A percentile compares a stretch with the other conserved stretches of the same genome.
Evolutionary conservation across 192 early-diverging fungal species (phyloP).

Genomic region (Bifiguratus adelaidae): DNA sequence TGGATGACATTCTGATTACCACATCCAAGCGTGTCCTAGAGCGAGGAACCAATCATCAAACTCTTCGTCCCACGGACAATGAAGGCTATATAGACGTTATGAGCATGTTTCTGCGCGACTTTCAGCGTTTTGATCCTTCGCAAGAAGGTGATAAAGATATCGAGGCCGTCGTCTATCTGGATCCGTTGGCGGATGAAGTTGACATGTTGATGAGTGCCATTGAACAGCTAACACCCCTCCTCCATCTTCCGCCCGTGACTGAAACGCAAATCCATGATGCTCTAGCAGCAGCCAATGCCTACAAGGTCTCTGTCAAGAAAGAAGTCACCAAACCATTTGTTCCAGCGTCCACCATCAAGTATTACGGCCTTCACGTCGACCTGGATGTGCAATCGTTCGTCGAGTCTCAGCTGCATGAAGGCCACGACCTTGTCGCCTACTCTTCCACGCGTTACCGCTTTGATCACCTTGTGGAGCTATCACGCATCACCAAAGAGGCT

Average conservation of each 20-base stretch:
- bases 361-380: slow-evolving; percentile 9
- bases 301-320: slow-evolving; percentile 26
- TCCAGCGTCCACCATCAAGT: no score
- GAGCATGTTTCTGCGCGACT: slow-evolving; percentile 30
- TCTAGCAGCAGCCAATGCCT: slow-evolving; percentile 27
- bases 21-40: slow-evolving; percentile 38
- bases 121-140: slow-evolving; percentile 43
- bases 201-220: slow-evolving; percentile 29
- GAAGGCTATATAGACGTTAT: slow-evolving; percentile 49
- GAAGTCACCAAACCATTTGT: slow-evolving; percentile 8
- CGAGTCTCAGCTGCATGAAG: no score
- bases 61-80: slow-evolving; percentile 54
- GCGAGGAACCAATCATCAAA: slow-evolving; percentile 77
- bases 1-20: slow-evolving; percentile 34
- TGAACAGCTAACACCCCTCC: slow-evolving; percentile 28
- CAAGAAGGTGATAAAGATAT: slow-evolving; percentile 35
- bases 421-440: background rate
- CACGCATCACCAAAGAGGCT: slow-evolving; percentile 9
- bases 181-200: slow-evolving; percentile 33
- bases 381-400: slow-evolving; percentile 5
- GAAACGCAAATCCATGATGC: slow-evolving; percentile 35
- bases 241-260: slow-evolving; percentile 22
- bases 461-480: slow-evolving; percentile 5
- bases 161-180: slow-evolving; percentile 45
- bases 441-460: background rate